Percentiles rank a stretch among this genome's conserved stretches.
phyloP scores from a whole-genome alignment of 1,139 yeast species.

The Zhuliangozyma parablackwelliae region DNA sequence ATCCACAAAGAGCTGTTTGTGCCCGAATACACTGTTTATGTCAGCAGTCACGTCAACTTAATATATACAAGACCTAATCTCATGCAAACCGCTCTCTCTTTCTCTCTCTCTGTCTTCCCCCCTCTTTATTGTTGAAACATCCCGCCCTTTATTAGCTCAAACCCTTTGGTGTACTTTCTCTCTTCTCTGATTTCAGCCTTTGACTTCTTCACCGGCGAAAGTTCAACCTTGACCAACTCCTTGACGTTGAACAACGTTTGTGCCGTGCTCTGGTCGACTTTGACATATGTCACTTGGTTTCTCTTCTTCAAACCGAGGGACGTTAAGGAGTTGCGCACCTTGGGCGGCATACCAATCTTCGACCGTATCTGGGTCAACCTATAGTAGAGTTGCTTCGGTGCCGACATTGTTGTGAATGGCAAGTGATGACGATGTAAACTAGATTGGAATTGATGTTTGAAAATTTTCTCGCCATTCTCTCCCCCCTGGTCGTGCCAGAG shows the following conservation, averaged over 20 bases:
- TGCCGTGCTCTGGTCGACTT: constrained; percentile 74
- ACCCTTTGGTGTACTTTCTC: constrained; percentile 66
- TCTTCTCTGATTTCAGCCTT: constrained; percentile 49
- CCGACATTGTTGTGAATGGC: background rate
- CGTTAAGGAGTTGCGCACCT: constrained; percentile 57
- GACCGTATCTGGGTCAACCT: constrained; percentile 79
- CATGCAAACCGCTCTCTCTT: too few relatives aligned
- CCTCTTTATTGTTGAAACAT: constrained; percentile 8
- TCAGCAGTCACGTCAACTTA: too few relatives aligned
- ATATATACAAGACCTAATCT: too few relatives aligned
- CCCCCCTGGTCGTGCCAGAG: background rate
- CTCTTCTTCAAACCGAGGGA: constrained; percentile 75
- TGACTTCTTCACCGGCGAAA: constrained; percentile 52
- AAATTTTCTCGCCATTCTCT: too few relatives aligned
- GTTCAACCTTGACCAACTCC: constrained; percentile 83
- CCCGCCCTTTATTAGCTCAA: constrained; percentile 21
- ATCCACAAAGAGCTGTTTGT: too few relatives aligned
- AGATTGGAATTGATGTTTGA: too few relatives aligned
- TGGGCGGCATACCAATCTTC: constrained; percentile 77
- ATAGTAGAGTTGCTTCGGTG: constrained; percentile 27
- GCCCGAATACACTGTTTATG: too few relatives aligned
- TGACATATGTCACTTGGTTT: constrained; percentile 69
- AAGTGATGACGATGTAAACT: too few relatives aligned
- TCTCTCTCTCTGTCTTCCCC: background rate
- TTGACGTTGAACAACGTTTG: constrained; percentile 81